phyloP scores from a whole-genome alignment of 169 alveolate species.

The Plasmodium malariae region DNA sequence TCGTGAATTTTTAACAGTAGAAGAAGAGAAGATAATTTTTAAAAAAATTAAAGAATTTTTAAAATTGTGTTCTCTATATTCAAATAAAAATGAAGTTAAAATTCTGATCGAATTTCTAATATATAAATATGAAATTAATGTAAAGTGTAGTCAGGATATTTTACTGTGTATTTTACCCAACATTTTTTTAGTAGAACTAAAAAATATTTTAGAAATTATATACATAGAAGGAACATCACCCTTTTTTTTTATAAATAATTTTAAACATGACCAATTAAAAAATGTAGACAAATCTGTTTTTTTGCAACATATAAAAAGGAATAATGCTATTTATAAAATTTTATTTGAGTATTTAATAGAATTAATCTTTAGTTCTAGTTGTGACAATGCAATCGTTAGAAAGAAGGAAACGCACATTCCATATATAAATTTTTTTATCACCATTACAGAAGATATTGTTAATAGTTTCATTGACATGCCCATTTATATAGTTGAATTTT shows the following conservation, averaged over 20 bases:
- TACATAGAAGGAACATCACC: constrained; percentile 55
- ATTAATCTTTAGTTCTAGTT: neutral
- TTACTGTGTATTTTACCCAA: constrained; percentile 44
- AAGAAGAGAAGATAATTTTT: constrained; percentile 42
- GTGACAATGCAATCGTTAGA: neutral
- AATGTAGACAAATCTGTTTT: constrained; percentile 26
- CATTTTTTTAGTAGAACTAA: constrained; percentile 11
- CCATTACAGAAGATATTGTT: constrained; percentile 32
- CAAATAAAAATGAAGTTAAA: constrained; percentile 53
- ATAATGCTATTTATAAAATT: constrained; percentile 49
- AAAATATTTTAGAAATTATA: constrained; percentile 56
- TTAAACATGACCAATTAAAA: constrained; percentile 17
- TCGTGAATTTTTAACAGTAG: constrained; percentile 64
- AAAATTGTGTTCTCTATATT: constrained; percentile 57
- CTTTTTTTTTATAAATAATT: constrained; percentile 47
- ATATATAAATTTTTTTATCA: constrained; percentile 47
- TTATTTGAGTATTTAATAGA: constrained; percentile 32
- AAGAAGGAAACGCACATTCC: constrained; percentile 15
- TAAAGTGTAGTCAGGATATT: constrained; percentile 61
- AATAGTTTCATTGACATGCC: constrained; percentile 58
- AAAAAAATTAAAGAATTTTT: constrained; percentile 50
- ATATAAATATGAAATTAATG: constrained; percentile 71
- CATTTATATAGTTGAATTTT: constrained; percentile 28
- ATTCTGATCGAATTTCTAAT: constrained; percentile 57
- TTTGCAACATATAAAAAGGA: constrained; percentile 49